A percentile compares a stretch with the other conserved stretches of the same genome.
These are phyloP conservation scores for Magnolia kwangsiensis DNA, from an alignment of 164 flowering plant genomes.

Conservation along the genomic window DNA sequence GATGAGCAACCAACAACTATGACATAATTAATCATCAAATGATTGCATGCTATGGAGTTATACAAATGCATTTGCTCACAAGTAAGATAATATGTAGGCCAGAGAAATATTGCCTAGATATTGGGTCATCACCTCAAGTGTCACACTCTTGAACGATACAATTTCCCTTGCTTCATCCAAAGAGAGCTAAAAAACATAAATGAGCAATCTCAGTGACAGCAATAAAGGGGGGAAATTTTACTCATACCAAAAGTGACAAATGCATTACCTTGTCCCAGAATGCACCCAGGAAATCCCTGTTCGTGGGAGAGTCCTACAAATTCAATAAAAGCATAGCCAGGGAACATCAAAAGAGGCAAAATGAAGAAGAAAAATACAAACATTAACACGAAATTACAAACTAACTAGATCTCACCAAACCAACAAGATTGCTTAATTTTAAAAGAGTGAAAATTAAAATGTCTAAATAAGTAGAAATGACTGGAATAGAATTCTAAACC, in stretches of 20 bases:
- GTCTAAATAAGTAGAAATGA: too few species aligned
- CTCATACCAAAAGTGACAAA: too few species aligned
- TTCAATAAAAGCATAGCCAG: constrained; percentile 13
- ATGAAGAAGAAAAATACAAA: not conserved
- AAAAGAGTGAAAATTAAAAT: too few species aligned
- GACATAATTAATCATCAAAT: too few species aligned
- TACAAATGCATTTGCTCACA: too few species aligned
- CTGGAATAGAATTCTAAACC: not conserved
- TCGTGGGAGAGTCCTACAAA: constrained; percentile 54
- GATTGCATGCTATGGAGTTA: too few species aligned
- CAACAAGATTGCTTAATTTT: not conserved
- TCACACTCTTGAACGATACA: constrained; percentile 51
- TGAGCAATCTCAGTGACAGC: not conserved
- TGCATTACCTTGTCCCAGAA: constrained; percentile 85
- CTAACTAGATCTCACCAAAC: not conserved
- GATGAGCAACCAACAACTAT: too few species aligned
- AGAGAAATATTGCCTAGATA: not conserved
- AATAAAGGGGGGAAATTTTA: not conserved
- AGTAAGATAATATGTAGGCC: not conserved
- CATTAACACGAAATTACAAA: not conserved
- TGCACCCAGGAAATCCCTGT: constrained; percentile 60
- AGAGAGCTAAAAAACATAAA: constrained; percentile 49
- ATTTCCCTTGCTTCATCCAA: constrained; percentile 60
- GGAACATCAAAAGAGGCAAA: not conserved
- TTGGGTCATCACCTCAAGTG: constrained; percentile 53